Base-by-base conservation (phyloP, 495 filamentous ascomycete species). In the Letharia lupina region DNA sequence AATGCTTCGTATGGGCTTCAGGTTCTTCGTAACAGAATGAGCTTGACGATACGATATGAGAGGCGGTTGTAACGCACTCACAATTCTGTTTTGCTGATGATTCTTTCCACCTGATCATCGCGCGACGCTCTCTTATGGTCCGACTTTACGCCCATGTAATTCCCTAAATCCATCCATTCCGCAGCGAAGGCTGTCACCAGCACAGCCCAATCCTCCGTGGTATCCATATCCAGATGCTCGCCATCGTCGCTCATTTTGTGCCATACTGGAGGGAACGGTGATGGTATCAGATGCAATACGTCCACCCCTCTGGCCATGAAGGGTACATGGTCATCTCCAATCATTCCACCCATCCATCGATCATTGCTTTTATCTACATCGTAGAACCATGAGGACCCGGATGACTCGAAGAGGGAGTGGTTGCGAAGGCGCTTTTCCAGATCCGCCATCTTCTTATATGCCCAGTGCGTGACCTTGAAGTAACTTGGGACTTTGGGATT, bases 141-240 rank as follows among this genome's bases (percentile, higher is more conserved):
- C 8, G 47, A n/a, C 37, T 68, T 47, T n/a, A 31, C 37, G n/a
- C 65, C 75, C 41, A 93, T 77, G 60, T 82, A 86, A 4, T 86
- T 88, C 66, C 94, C 91, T 68, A 96, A 72, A 65, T 95, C 94
- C 86, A 98, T 85, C 91, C 91, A 98, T 75, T 96, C 94, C 0
- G 87, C 89, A 52, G 88, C 84, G 81, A 98, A 98, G 5, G 86
- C 91, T 9, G 89, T 87, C 40, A 90, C 74, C 23, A 98, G 84
- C 68, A 81, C 82, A 59, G 87, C 83, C 94, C 94, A 98, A 73
- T 98, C 94, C 72, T 90, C 83, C 42, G 93, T 86, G 0, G 91
- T 96, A 16, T 85, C 80, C 70, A 88, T 75, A 76, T 98, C 91
- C 59, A 98, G 73, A 79, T 98, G 91, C 65, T 86, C 87, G 2